Evolutionary conservation across 2,329 filamentous ascomycete genomes (phyloP).

Genomic region (Fusarium denticulatum): DNA sequence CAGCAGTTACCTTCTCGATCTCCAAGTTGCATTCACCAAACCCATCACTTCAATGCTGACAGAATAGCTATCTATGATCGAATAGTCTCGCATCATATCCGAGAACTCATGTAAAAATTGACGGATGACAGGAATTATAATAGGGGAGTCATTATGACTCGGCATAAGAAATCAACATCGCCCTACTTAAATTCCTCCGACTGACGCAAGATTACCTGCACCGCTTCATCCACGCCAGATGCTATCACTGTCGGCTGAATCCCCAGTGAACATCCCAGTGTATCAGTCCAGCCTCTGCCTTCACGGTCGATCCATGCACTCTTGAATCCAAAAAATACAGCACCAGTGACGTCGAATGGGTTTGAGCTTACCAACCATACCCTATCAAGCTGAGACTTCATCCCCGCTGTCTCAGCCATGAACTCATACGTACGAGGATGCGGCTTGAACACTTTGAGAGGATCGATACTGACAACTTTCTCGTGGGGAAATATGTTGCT

Average conservation of each 20-base stretch:
- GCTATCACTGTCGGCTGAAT: conserved; percentile 64
- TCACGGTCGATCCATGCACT: conserved; percentile 74
- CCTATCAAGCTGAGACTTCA: conserved; percentile 54
- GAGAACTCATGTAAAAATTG: not conserved
- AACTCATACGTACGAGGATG: conserved; percentile 69
- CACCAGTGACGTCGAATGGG: conserved; percentile 77
- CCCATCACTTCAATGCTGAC: not conserved
- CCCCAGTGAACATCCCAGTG: conserved; percentile 58
- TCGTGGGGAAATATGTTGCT: conserved; percentile 48
- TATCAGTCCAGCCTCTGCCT: conserved; percentile 72
- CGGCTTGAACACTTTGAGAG: conserved; percentile 71
- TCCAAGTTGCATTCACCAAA: not conserved
- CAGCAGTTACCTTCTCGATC: not conserved
- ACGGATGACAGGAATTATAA: not conserved
- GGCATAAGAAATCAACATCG: not conserved
- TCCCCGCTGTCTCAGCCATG: conserved; percentile 62
- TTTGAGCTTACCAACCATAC: conserved; percentile 79
- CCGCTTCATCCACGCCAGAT: conserved; percentile 66
- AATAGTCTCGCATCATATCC: not conserved
- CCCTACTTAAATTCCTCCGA: not conserved
- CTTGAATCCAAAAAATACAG: conserved; percentile 67
- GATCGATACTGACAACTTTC: conserved; percentile 70
- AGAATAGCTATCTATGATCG: not conserved
- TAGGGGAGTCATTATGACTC: not conserved
- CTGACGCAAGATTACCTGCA: conserved; percentile 48